These are phyloP conservation scores for Akanthomyces muscarius DNA, from an alignment of 2,329 filamentous ascomycete species.

Conservation along the genomic window DNA sequence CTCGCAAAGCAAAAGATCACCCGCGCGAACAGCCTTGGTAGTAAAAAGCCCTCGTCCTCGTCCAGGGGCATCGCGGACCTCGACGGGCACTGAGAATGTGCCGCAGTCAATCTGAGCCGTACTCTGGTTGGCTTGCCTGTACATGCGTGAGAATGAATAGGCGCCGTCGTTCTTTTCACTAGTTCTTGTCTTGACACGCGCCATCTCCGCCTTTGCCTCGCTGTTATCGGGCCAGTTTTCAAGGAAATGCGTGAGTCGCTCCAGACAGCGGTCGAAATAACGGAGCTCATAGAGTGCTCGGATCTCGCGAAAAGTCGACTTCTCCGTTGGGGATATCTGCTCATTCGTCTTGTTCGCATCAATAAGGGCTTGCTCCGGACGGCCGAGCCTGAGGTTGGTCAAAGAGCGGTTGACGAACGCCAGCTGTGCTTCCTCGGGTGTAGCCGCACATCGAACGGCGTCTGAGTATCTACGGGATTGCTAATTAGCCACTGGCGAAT, in stretches of 20 bases:
- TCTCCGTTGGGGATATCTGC: slow-evolving; percentile 32
- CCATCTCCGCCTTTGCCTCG: slow-evolving; percentile 27
- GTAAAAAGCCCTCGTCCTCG: slow-evolving; percentile 50
- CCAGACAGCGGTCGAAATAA: slow-evolving; percentile 34
- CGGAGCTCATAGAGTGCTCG: slow-evolving; percentile 42
- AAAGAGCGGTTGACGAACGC: slow-evolving; percentile 36
- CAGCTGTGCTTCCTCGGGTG: slow-evolving; percentile 32
- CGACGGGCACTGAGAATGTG: slow-evolving; percentile 40
- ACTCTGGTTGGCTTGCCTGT: slow-evolving; percentile 31
- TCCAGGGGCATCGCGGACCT: slow-evolving; percentile 35
- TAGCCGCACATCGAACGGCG: slow-evolving; percentile 31
- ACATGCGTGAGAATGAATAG: slow-evolving; percentile 37
- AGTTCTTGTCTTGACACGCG: slow-evolving; percentile 29
- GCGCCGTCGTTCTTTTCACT: slow-evolving; percentile 36
- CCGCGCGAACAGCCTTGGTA: slow-evolving; percentile 41
- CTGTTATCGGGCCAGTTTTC: slow-evolving; percentile 33
- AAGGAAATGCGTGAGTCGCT: slow-evolving; percentile 31
- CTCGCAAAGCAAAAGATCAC: slow-evolving; percentile 52
- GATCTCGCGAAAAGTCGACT: slow-evolving; percentile 41
- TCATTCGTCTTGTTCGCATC: slow-evolving; percentile 25
- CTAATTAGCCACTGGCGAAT: background rate
- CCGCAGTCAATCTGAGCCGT: slow-evolving; percentile 45
- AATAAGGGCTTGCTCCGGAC: slow-evolving; percentile 27
- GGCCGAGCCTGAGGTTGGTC: slow-evolving; percentile 28
- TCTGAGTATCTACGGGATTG: slow-evolving; percentile 32